Evolutionary conservation across 306 rosid species (phyloP).

Genomic region (Cucumis hystrix): DNA sequence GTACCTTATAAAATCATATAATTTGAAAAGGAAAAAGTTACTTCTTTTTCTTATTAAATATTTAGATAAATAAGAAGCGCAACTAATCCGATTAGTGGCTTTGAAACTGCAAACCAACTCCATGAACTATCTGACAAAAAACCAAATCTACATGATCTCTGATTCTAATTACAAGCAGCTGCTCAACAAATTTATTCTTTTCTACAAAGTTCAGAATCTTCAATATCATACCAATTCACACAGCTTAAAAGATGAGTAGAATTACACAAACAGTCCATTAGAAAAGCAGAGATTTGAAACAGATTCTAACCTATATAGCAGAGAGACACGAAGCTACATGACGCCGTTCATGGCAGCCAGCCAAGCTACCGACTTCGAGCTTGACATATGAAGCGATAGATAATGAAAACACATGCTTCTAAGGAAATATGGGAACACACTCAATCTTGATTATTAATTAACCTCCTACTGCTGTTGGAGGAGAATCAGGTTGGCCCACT

Average conservation of each 20-base stretch:
- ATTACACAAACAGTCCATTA: background rate
- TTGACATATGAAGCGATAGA: constrained; percentile 1
- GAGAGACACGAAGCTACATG: background rate
- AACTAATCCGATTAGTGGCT: background rate
- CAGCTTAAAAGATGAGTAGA: background rate
- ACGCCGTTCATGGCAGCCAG: background rate
- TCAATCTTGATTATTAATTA: constrained; percentile 13
- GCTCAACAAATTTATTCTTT: background rate
- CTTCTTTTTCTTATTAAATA: background rate
- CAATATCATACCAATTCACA: background rate
- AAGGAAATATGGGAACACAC: constrained; percentile 6
- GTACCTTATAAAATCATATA: background rate
- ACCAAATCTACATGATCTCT: background rate
- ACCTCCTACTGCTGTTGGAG: constrained; percentile 56
- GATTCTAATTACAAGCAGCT: background rate
- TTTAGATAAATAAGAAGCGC: background rate
- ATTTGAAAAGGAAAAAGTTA: background rate
- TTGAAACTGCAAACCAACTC: background rate
- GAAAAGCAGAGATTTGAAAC: background rate
- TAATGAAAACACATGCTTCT: constrained; percentile 10
- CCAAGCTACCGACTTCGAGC: constrained; percentile 10
- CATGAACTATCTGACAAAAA: background rate
- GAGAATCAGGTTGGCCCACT: constrained; percentile 79
- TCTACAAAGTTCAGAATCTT: background rate
- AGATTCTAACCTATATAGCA: background rate